Evolutionary conservation across 1,139 yeast species (phyloP), one percentile per base, ranked within the genome.

Genomic region (Protomyces arabidopsidicola): DNA sequence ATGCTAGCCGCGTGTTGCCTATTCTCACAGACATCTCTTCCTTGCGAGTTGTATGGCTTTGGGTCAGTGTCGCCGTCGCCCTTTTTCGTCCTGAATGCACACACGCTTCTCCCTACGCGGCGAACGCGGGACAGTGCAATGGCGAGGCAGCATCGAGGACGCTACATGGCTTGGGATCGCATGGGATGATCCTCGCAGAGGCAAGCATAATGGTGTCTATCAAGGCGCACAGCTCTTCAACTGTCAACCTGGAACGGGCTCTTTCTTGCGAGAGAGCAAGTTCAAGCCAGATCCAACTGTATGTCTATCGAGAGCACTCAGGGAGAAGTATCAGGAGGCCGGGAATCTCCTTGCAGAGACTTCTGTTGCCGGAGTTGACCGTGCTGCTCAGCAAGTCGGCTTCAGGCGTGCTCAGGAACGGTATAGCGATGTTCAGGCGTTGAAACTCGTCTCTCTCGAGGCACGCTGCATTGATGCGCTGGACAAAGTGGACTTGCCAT

Each of bases 91-190:
- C 12, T 31, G 39, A 12, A n/a, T 31, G 22, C 53, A 50, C 31
- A 12, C 51, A 18, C 66, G 70, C 16, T 51, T 85, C 9, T 77
- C 82, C 0, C 74, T 80, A 27, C 76, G 75, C 24, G 81, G 81
- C 0, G 77, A 83, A 20, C 68, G 82, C 1, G 89, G 89, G 45
- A 88, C 96, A 0, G 78, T 90, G 3, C 75, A 80, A 63, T 90
- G 73, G 70, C 72, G 81, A 0, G 97, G 97, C 0, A 53, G 65
- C 0, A 74, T 90, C 1, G 45, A 38, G 31, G 55, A 14, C 6
- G 31, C 51, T 16, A 81, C 82, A 0, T 90, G 97, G 97, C 75
- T 82, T 16, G 97, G 97, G 0, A 79, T 91, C 1, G 97, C 91
- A 72, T 91, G 97, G 97, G 97, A 91, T 72, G 78, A 84, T 62